These are phyloP conservation scores for Trametes elegans DNA, from an alignment of 768 basidiomycete species.

Conservation along the genomic window DNA sequence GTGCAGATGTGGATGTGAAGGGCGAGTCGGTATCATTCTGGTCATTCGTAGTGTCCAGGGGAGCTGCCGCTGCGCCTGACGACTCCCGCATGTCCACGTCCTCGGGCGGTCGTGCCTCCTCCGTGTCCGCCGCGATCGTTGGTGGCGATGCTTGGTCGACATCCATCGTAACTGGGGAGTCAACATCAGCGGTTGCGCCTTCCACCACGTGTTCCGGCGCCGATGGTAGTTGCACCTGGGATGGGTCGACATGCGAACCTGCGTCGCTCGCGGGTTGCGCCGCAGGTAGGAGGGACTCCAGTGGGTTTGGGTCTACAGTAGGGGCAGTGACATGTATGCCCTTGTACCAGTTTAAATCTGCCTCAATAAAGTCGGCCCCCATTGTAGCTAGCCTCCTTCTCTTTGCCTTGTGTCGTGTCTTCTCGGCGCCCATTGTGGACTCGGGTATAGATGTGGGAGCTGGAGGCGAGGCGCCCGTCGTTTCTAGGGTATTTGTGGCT, in stretches of 20 bases:
- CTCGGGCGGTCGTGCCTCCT: neutral
- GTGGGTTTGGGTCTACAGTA: neutral
- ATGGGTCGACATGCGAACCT: no score
- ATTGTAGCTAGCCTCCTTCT: neutral
- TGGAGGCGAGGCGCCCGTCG: neutral
- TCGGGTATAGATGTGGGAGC: neutral
- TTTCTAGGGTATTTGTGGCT: no score
- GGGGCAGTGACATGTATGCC: neutral
- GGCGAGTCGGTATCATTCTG: neutral
- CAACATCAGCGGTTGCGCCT: neutral
- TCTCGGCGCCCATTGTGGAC: neutral
- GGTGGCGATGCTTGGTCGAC: neutral
- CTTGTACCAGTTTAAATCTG: constrained; percentile 21
- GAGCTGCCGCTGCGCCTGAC: neutral
- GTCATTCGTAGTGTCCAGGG: neutral
- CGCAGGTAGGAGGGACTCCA: no score
- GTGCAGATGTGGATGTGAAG: neutral
- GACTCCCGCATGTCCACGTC: neutral
- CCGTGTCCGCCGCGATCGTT: neutral
- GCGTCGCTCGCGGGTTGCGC: no score
- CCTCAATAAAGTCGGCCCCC: constrained; percentile 20
- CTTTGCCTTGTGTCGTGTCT: constrained; percentile 18
- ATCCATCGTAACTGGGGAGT: neutral
- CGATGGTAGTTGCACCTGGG: neutral
- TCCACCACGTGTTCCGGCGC: neutral